Conservation (phyloP, 148 eudicot species). For the Nepenthes mirabilis region DNA sequence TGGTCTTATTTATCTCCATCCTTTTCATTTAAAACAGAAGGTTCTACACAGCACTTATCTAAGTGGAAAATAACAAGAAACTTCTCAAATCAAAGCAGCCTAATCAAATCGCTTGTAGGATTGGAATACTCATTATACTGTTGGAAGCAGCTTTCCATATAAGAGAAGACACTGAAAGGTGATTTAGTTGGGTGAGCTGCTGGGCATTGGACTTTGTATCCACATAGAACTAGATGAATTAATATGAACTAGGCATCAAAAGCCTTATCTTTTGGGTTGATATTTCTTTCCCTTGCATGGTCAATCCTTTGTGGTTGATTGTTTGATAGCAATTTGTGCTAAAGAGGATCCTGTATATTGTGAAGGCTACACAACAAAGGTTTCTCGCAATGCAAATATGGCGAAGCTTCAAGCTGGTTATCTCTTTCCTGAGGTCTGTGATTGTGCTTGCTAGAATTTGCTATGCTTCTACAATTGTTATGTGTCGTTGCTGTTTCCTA, state of each 20-base stretch:
- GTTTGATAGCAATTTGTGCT: constrained; percentile 1
- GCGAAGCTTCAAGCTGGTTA: constrained; percentile 94
- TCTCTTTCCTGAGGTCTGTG: constrained; percentile 79
- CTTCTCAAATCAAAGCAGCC: background rate
- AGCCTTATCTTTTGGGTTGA: background rate
- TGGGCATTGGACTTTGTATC: too few relatives aligned
- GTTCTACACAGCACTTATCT: background rate
- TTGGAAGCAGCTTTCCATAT: too few relatives aligned
- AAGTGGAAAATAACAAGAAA: background rate
- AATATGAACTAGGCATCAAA: too few relatives aligned
- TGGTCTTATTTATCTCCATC: too few relatives aligned
- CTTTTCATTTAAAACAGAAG: too few relatives aligned
- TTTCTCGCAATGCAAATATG: constrained; percentile 70
- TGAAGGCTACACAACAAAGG: constrained; percentile 67
- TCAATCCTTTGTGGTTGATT: background rate
- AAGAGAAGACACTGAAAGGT: too few relatives aligned
- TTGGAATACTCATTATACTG: too few relatives aligned
- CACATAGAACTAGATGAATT: too few relatives aligned
- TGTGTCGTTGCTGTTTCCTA: too few relatives aligned
- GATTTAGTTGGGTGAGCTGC: too few relatives aligned
- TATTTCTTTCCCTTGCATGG: background rate
- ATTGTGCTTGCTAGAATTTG: background rate
- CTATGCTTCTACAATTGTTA: background rate
- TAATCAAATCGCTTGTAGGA: background rate
- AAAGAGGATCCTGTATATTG: background rate